Base-by-base conservation (phyloP, 163 green algal species). In the Chloromonas sp. region DNA sequence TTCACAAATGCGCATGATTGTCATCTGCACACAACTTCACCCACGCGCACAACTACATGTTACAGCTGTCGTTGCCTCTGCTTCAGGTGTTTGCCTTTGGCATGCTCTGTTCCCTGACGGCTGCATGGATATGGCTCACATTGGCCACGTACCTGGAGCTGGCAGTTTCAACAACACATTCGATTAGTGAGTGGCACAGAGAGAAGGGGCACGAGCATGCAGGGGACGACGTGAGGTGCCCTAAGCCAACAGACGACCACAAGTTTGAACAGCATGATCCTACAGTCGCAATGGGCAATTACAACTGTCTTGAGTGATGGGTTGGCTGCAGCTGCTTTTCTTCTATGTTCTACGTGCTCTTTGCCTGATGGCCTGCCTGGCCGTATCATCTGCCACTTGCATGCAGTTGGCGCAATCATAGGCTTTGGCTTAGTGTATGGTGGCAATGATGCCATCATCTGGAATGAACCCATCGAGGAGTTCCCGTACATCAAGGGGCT, bases 151-250 rank as follows among this genome's bases (percentile, higher is more conserved):
- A 86, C 83, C 78, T 91, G 60, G 88, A 88, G 71, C 84, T 94
- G 82, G 90, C 89, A 2, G 91, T 95, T 8, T 92, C 86, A 3
- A 94, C 90, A 77, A 95, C 92, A 2, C 92, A 95, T 83, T 88
- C 85, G 59, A 88, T 83, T 84, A 74, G 78, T 82, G 87, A 90
- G 58, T 78, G 88, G 2, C 87, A 84, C 14, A 87, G 85, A 74
- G 2, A 86, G 14, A 82, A 84, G 58, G 88, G 36, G 36, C 36
- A 36, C 36, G 36, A 36, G 36, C 36, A 36, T 36, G 36, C 36
- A 36, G 36, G 36, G 36, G 36, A 36, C 36, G 36, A 36, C 36
- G 36, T 36, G 36, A 36, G 36, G 36, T 36, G 36, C 36, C 36
- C 36, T 36, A 36, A 36, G 36, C 36, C 36, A 36, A 36, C 36